Evolutionary conservation across 495 filamentous ascomycete genomes (phyloP).

Genomic region (Peziza echinospora): DNA sequence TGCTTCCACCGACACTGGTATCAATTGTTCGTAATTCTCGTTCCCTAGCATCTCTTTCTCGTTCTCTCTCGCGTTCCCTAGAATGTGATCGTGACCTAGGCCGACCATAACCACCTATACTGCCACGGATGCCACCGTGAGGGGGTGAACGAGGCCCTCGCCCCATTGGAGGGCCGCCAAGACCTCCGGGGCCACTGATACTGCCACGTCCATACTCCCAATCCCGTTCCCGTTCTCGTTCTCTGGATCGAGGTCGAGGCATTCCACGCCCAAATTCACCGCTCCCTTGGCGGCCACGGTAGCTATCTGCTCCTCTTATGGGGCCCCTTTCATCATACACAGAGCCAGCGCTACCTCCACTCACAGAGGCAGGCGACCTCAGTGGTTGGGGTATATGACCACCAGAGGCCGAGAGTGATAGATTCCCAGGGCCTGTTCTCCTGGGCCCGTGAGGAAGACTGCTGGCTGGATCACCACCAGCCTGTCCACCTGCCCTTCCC

Average conservation of each 20-base stretch:
- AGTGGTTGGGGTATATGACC: background rate
- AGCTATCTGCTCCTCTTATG: background rate
- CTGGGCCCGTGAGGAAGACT: background rate
- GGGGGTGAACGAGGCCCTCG: no score
- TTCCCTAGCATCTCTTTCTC: slow-evolving; percentile 11
- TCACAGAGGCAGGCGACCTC: background rate
- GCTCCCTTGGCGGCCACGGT: background rate
- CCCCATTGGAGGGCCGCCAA: background rate
- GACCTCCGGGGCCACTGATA: background rate
- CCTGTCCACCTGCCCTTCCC: no score
- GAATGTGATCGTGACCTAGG: slow-evolving; percentile 11
- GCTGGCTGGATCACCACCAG: background rate
- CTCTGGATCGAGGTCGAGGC: background rate
- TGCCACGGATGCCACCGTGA: no score
- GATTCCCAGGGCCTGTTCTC: background rate
- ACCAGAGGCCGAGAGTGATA: background rate
- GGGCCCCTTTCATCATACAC: background rate
- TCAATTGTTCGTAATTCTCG: slow-evolving; percentile 12
- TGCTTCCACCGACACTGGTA: slow-evolving; percentile 6
- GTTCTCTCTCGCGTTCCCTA: background rate
- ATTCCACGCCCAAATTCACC: no score
- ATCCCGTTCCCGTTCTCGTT: background rate
- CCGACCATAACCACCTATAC: slow-evolving; percentile 14
- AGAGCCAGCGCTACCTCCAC: background rate
- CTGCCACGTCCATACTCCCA: background rate